Evolutionary conservation across 1,284 basidiomycete genomes (phyloP).

Genomic region (Cyathus olla): DNA sequence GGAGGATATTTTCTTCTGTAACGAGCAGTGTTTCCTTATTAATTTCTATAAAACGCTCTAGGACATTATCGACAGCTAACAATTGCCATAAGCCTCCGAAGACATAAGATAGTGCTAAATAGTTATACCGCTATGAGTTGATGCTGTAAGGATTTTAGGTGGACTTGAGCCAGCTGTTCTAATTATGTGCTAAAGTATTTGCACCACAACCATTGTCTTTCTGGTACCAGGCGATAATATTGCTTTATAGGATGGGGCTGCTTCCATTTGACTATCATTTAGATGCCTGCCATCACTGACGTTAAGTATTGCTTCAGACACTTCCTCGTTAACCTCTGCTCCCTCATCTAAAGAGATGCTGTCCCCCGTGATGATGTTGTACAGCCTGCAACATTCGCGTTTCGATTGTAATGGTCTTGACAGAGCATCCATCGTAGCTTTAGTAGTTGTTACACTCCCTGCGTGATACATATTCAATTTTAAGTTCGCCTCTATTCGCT

Average conservation of each 20-base stretch:
- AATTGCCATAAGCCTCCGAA: background rate
- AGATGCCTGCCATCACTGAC: no score
- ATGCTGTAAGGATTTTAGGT: constrained; percentile 71
- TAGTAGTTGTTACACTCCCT: constrained; percentile 69
- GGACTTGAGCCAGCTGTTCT: constrained; percentile 45
- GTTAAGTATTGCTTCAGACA: background rate
- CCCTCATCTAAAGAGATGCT: constrained; percentile 2
- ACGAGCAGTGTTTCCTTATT: constrained; percentile 57
- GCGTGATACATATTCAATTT: constrained; percentile 70
- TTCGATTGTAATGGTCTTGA: constrained; percentile 55
- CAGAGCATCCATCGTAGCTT: constrained; percentile 73
- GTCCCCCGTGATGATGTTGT: constrained; percentile 54
- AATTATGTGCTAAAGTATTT: constrained; percentile 62
- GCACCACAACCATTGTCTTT: constrained; percentile 75
- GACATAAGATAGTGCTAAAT: background rate
- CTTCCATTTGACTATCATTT: constrained; percentile 64
- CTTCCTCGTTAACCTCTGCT: constrained; percentile 1
- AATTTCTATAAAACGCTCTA: constrained; percentile 66
- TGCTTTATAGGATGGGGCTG: constrained; percentile 54
- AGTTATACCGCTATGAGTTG: constrained; percentile 69
- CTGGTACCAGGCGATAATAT: constrained; percentile 70
- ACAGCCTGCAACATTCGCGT: constrained; percentile 59
- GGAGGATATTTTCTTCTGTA: constrained; percentile 64
- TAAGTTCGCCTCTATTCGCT: constrained; percentile 62
- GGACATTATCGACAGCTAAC: constrained; percentile 74